Conservation (phyloP, 129 eudicot species). For the Flaveria bidentis region DNA sequence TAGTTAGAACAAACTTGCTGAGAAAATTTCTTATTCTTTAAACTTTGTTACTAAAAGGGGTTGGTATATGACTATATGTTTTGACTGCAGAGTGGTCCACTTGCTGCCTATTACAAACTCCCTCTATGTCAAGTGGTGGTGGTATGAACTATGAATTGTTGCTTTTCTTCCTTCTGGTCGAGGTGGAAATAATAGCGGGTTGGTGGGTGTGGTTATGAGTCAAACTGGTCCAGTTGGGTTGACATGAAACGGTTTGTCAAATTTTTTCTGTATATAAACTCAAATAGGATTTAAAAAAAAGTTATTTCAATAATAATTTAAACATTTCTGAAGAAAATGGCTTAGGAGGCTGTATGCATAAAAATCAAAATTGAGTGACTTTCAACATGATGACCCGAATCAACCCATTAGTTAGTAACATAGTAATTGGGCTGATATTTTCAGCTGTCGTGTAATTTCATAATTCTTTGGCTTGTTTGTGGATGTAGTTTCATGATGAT, state of each 20-base stretch:
- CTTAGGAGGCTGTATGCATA: not conserved
- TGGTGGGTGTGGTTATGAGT: not conserved
- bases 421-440: not conserved
- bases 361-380: not conserved
- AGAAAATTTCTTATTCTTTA: not conserved
- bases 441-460: not conserved
- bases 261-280: not conserved
- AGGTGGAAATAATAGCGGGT: not conserved
- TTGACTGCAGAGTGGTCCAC: slow-evolving; percentile 71
- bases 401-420: not conserved
- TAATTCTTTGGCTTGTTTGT: slow-evolving; percentile 24
- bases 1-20: slow-evolving; percentile 7
- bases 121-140: slow-evolving; percentile 83
- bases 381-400: not conserved
- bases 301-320: not conserved
- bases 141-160: slow-evolving; percentile 45
- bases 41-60: slow-evolving; percentile 1
- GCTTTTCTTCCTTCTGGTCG: not conserved
- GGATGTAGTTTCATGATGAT: slow-evolving; percentile 77
- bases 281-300: not conserved
- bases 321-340: not conserved
- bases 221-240: not conserved
- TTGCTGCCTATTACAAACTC: slow-evolving; percentile 87
- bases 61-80: not conserved
- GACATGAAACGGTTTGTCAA: not conserved